A percentile compares a stretch with the other conserved stretches of the same genome.
phyloP scores from a whole-genome alignment of 2,329 filamentous ascomycete genomes.

The Diaporthe caulivora region DNA sequence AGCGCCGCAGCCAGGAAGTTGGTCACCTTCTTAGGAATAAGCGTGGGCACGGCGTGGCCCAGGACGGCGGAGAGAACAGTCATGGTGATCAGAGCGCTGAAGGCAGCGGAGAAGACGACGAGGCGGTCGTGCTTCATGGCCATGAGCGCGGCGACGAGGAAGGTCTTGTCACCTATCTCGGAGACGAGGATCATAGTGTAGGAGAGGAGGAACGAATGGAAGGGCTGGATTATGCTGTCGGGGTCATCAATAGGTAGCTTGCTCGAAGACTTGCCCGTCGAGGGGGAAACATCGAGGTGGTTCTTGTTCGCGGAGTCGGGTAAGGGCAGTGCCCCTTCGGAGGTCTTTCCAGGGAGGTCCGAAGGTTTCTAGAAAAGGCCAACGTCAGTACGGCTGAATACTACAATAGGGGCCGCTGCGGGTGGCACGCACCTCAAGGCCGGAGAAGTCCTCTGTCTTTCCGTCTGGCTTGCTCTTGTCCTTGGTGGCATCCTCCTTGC shows the following conservation, averaged over 20 bases:
- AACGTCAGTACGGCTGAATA: constrained; percentile 27
- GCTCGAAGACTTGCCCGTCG: constrained; percentile 46
- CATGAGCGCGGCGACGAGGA: constrained; percentile 97
- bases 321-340: constrained; percentile 79
- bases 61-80: constrained; percentile 93
- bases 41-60: constrained; percentile 89
- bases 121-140: constrained; percentile 97
- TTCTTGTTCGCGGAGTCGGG: constrained; percentile 75
- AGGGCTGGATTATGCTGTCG: constrained; percentile 78
- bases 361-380: constrained; percentile 74
- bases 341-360: constrained; percentile 82
- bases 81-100: constrained; percentile 91
- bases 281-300: constrained; percentile 64
- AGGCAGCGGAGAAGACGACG: constrained; percentile 95
- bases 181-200: constrained; percentile 98
- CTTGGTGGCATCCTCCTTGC: constrained; percentile 54
- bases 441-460: constrained; percentile 56
- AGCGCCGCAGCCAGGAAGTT: constrained; percentile 86
- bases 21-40: constrained; percentile 92
- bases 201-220: constrained; percentile 91
- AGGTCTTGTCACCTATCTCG: constrained; percentile 98
- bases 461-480: constrained; percentile 55
- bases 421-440: constrained; percentile 67
- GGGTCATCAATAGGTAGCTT: constrained; percentile 56
- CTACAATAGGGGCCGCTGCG: not conserved